Evolutionary conservation across 495 filamentous ascomycete genomes (phyloP), one percentile per base, ranked within the genome.

Genomic region (Neurospora sp.): DNA sequence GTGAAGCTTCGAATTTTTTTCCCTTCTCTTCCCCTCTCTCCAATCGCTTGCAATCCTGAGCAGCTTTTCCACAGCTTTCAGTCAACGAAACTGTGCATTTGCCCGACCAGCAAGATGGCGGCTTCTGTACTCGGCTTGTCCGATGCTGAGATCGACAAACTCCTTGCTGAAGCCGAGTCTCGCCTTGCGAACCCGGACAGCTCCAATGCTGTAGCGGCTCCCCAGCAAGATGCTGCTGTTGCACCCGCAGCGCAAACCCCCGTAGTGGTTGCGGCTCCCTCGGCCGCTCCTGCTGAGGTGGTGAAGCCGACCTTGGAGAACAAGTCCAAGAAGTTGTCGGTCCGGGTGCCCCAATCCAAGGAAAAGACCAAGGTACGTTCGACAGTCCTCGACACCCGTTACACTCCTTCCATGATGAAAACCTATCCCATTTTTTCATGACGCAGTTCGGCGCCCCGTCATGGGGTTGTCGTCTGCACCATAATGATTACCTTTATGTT

Each of bases 401-500:
- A 49, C 54, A 49, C 27, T 14, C 78, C 66, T 78, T 79, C 72
- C 14, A 70, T 81, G 83, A 85, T 84, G 81, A 84, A 82, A 78
- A 75, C 38, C 46, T 74, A 80, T 78, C 78, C 81, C 81, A 79
- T 77, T 73, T 74, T 74, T 81, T 54, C 37, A 83, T 85, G 84
- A 86, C 83, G 84, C 84, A 80, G 77, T 77, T 76, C 70, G 79
- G 76, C 76, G 80, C 81, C 80, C 84, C 84, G 84, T 84, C 74
- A 83, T 82, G 81, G 83, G 81, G 79, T 75, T 79, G 79, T 78
- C 73, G 74, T 77, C 74, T 78, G 80, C 78, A 83, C 78, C 79
- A 76, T 76, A 93, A 93, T 94, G 89, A 94, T 91, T 82, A 60
- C 72, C 82, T 81, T 83, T 86, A 83, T 84, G 85, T 88, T 94